Percentiles rank a stretch among this genome's conserved stretches.
phyloP scores from a whole-genome alignment of 352 stramenopile genomes.

The Hyaloperonospora arabidopsidis region DNA sequence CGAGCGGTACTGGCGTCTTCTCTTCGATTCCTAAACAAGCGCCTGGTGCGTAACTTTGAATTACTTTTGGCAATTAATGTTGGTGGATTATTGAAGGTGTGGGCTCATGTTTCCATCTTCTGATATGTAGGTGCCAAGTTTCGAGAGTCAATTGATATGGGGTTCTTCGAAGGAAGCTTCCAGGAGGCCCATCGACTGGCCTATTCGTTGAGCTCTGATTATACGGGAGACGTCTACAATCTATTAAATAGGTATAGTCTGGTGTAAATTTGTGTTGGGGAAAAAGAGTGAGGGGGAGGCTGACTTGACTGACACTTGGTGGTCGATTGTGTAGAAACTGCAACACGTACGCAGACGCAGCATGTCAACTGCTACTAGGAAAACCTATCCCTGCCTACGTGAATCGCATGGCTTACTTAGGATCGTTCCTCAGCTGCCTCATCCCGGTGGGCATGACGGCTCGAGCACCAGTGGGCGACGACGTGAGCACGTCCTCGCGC shows the following conservation, averaged over 20 bases:
- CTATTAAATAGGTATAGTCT: constrained; percentile 70
- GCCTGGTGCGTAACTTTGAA: constrained; percentile 29
- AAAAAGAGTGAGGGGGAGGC: background rate
- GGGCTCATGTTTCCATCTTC: too few relatives aligned
- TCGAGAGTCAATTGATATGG: constrained; percentile 85
- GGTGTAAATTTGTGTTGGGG: background rate
- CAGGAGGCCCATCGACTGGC: constrained; percentile 76
- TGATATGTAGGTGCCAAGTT: constrained; percentile 65
- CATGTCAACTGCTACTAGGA: constrained; percentile 73
- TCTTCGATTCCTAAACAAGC: constrained; percentile 58
- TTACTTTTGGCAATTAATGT: too few relatives aligned
- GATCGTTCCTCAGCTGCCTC: constrained; percentile 80
- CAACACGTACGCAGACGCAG: constrained; percentile 90
- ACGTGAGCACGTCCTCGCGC: constrained; percentile 17
- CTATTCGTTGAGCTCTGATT: constrained; percentile 80
- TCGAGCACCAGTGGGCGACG: constrained; percentile 53
- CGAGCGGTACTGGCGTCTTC: constrained; percentile 86
- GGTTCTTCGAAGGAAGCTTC: constrained; percentile 78
- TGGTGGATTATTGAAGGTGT: too few relatives aligned
- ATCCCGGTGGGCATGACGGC: constrained; percentile 45
- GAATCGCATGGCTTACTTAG: constrained; percentile 91
- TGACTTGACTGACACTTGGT: constrained; percentile 2
- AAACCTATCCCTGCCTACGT: constrained; percentile 85
- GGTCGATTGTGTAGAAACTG: constrained; percentile 67
- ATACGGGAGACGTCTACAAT: constrained; percentile 87